Conservation (phyloP, 129 eudicot species). For the Lactuca saligna region DNA sequence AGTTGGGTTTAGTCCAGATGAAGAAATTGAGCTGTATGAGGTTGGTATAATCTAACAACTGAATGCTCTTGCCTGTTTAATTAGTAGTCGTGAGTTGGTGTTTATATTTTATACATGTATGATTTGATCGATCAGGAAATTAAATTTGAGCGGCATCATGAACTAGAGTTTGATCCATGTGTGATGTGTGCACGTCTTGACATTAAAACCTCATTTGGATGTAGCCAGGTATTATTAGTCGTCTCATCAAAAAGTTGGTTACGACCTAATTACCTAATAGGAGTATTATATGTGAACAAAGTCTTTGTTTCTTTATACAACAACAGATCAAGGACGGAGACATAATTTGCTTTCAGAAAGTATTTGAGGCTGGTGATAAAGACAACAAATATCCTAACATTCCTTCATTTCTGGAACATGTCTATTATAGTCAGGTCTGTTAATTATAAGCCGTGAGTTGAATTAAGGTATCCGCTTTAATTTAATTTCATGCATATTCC, state of each 20-base stretch:
- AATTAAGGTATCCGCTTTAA: too few relatives aligned
- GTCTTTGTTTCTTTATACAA: neutral
- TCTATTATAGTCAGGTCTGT: slow-evolving; percentile 67
- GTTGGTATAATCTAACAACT: slow-evolving; percentile 23
- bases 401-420: slow-evolving; percentile 84
- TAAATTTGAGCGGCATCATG: slow-evolving; percentile 51
- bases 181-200: slow-evolving; percentile 96
- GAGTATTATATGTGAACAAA: neutral
- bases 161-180: slow-evolving; percentile 31
- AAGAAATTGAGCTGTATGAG: slow-evolving; percentile 92
- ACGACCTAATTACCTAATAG: neutral
- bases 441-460: too few relatives aligned
- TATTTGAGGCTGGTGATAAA: slow-evolving; percentile 44
- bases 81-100: neutral
- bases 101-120: neutral
- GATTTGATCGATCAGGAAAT: slow-evolving; percentile 70
- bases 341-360: slow-evolving; percentile 87
- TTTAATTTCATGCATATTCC: too few relatives aligned
- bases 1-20: slow-evolving; percentile 87
- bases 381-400: slow-evolving; percentile 64
- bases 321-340: slow-evolving; percentile 86
- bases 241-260: slow-evolving; percentile 3
- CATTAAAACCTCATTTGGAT: slow-evolving; percentile 63
- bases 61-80: neutral
- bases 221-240: slow-evolving; percentile 62